A percentile compares a stretch with the other conserved stretches of the same genome.
Conservation (phyloP, 78 protist genomes). For the Dictyostelium purpureum region DNA sequence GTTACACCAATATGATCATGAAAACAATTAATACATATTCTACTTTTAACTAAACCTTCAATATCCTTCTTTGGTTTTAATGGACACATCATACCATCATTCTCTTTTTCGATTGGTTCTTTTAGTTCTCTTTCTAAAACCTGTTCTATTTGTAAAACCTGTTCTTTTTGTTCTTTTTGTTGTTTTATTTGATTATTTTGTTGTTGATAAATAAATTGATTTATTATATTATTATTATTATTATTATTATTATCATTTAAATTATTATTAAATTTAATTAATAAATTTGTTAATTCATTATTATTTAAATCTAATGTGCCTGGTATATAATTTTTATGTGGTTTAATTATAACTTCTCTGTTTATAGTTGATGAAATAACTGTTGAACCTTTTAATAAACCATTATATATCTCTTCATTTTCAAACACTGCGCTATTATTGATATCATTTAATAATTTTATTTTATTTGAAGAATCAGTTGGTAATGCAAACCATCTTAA, state of each 20-base stretch:
- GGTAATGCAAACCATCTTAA: slow-evolving; percentile 55
- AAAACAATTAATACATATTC: slow-evolving; percentile 40
- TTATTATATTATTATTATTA: slow-evolving; percentile 3
- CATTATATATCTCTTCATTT: background rate
- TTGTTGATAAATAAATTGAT: too few species aligned
- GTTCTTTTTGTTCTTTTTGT: too few species aligned
- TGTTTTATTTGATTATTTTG: too few species aligned
- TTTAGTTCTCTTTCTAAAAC: too few species aligned
- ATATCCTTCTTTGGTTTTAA: slow-evolving; percentile 2
- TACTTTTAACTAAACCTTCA: slow-evolving; percentile 4
- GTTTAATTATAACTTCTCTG: slow-evolving; percentile 39
- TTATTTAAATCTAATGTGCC: background rate
- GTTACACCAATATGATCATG: slow-evolving; percentile 14
- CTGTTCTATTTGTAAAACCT: too few species aligned
- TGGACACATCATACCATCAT: background rate
- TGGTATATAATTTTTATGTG: slow-evolving; percentile 11
- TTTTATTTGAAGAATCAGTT: slow-evolving; percentile 44
- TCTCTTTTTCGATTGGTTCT: background rate
- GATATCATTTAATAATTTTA: background rate
- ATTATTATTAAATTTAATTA: slow-evolving; percentile 5
- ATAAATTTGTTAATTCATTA: background rate
- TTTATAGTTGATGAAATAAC: background rate
- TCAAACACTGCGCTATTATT: background rate
- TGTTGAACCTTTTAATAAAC: background rate
- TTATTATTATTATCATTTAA: slow-evolving; percentile 15